Evolutionary conservation across 1,139 yeast species (phyloP), one percentile per base, ranked within the genome.

Genomic region (Hansenula anomala): DNA sequence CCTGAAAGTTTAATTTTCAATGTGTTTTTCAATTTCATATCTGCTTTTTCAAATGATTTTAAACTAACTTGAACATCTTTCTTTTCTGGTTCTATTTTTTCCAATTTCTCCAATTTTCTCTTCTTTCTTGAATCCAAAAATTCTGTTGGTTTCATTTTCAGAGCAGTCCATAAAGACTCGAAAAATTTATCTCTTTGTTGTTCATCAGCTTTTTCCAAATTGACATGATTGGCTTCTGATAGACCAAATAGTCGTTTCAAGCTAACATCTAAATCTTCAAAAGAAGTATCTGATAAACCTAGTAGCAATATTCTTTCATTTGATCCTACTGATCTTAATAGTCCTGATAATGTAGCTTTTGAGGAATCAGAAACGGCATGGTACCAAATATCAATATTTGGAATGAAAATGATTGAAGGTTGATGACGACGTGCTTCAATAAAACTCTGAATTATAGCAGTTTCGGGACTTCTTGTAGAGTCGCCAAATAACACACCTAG

Each of bases 351-450:
- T 1, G 95, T 84, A 1, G 92, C 77, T 47, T 74, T 78, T 2
- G 90, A 87, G 4, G 85, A 70, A 13, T 71, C 77, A 0, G 89
- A 76, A 33, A 88, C 74, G 1, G 87, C 79, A 28, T 68, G 69
- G 41, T 72, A 68, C 92, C 96, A 89, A 5, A 80, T 73, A 47
- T 89, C 92, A 40, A 89, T 66, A 55, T 85, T 85, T 2, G 98
- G 97, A 40, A 92, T 77, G 55, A 77, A 85, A 4, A 94, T 64
- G 11, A 94, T 82, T 13, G 96, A 78, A 1, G 98, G 98, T 43
- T 85, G 87, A 49, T 90, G 95, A 54, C 96, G 76, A 51, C 87
- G 76, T 4, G 95, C 95, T 61, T 92, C 99, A 24, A 85, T 71
- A 55, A 94, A 82, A 19, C 87, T 73, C 56, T 89, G 96, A 22